Evolutionary conservation across 2,329 filamentous ascomycete species (phyloP), one percentile per base, ranked within the genome.

Genomic region (Phyllosticta paracitricarpa): DNA sequence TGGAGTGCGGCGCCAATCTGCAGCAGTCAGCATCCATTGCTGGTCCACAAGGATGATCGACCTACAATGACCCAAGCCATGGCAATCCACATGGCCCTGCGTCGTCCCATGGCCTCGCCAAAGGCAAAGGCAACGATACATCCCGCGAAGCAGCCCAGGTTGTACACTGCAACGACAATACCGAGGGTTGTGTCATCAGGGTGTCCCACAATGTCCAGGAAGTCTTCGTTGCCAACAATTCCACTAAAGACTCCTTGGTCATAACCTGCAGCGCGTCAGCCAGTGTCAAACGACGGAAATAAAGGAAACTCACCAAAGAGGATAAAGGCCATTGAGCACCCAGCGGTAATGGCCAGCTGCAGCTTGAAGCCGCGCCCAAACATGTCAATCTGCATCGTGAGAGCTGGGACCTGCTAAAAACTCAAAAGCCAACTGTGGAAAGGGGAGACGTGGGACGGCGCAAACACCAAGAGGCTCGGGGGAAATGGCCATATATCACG

Each of bases 121-220:
- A 70, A 69, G 2, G 65, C 55, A 53, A 77, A 70, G 61, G 71
- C 70, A 63, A 74, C 73, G 62, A 73, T 69, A 12, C 75, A 74
- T 52, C 75, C 75, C 14, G 75, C 64, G 35, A 77, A 69, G 62
- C 75, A 77, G 14, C 79, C 79, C 26, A 81, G 68, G 62, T 79
- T 78, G 70, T 81, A 82, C 64, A 79, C 79, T 26, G 79, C 73
- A 5, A 77, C 78, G 35, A 81, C 76, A 59, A 76, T 78, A 59
- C 78, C 79, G 64, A 78, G 74, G 63, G 76, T 68, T 9, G 72
- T 75, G 17, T 68, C 72, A 66, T 80, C 68, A 30, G 65, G 68
- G 0, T 72, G 63, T 52, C 71, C 71, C 61, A 77, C 76, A 17
- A 70, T 70, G 1, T 53, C 48, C 30, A 66, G 62, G 65, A 76